These are phyloP conservation scores for Rubus idaeus DNA, from an alignment of 306 rosid species.

Conservation along the genomic window DNA sequence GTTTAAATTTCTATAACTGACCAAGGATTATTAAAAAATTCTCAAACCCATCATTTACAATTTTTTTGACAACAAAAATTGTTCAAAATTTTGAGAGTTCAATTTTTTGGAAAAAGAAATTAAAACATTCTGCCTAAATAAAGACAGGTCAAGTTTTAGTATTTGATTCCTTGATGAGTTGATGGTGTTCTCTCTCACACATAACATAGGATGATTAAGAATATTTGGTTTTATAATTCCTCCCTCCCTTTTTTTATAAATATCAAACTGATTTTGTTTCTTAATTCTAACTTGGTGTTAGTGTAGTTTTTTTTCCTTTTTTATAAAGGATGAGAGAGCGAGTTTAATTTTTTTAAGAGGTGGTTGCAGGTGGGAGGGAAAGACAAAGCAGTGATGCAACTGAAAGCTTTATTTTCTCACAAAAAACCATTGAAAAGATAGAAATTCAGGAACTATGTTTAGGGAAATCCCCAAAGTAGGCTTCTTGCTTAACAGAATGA, in stretches of 20 bases:
- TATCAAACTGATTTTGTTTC: background rate
- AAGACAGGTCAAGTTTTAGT: background rate
- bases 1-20: background rate
- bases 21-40: background rate
- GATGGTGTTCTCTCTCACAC: background rate
- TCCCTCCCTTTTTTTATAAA: background rate
- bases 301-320: background rate
- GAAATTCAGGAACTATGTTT: background rate
- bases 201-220: background rate
- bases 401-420: background rate
- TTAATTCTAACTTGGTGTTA: background rate
- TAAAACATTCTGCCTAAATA: background rate
- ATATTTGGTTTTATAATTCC: background rate
- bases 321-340: background rate
- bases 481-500: background rate
- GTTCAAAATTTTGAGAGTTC: no score
- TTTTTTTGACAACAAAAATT: no score
- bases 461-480: background rate
- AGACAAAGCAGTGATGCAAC: conserved; percentile 6
- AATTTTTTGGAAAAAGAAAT: no score
- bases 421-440: conserved; percentile 1
- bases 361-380: background rate
- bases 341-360: background rate
- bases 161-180: no score
- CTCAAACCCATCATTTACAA: background rate